Base-by-base conservation (phyloP, 2,329 filamentous ascomycete species). In the Fusarium sp. region DNA sequence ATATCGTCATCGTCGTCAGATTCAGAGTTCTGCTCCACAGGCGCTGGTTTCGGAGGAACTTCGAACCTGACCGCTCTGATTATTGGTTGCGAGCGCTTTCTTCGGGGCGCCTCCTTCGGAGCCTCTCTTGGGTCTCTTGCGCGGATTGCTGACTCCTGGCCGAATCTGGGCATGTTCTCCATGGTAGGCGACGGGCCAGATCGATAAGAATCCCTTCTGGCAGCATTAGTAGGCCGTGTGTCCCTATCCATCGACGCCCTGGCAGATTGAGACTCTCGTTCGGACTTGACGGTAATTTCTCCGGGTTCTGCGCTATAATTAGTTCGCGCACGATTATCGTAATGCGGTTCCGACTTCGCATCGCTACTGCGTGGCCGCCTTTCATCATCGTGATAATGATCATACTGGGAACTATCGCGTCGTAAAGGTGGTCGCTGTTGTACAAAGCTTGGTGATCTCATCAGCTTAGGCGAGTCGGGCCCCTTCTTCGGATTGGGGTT, bases 1-100 rank as follows among this genome's bases (percentile, higher is more conserved):
- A 90, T 86, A 47, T 88, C 86, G 52, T 89, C 88, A 62, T 90
- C 88, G 46, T 90, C 86, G 55, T 89, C 87, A 1, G 87, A 88
- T 49, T 86, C 86, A 4, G 80, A 81, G 41, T 78, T 79, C 53
- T 81, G 78, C 39, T 81, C 79, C 27, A 75, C 72, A 4, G 70
- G 70, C 2, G 77, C 71, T 56, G 79, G 77, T 63, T 82, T 84
- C 12, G 80, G 77, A 5, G 85, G 84, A 27, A 86, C 54, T 25
- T 81, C 78, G 54, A 86, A 83, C 53, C 78, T 81, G 11, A 83
- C 80, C 22, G 80, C 77, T 18, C 77, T 76, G 17, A 85, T 65
- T 18, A 56, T 59, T 11, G 78, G 78, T n/a, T 66, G 75, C 63
- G 75, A 79, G 14, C 78, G 78, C 22, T 72, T 79, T 17, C 68